A percentile compares a stretch with the other conserved stretches of the same genome.
phyloP scores from a whole-genome alignment of 176 grass and related monocot genomes.

The Aegilops tauschii region DNA sequence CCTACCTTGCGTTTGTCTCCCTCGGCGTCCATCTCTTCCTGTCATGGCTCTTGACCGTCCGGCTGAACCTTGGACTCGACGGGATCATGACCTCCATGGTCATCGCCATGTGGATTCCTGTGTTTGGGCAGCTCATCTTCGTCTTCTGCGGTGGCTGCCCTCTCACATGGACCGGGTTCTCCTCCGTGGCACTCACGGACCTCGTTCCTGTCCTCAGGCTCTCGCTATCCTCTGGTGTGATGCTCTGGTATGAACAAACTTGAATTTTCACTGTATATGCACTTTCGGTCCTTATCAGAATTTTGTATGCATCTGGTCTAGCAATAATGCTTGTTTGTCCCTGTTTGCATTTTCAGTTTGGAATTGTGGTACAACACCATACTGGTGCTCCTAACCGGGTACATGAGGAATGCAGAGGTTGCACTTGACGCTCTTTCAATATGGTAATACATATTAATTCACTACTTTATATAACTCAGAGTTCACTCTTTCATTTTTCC shows the following conservation, averaged over 20 bases:
- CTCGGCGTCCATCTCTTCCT: conserved; percentile 55
- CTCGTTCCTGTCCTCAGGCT: conserved; percentile 60
- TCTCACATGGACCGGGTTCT: conserved; percentile 78
- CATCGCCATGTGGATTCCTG: conserved; percentile 64
- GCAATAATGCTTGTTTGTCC: neutral
- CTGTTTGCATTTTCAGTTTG: conserved; percentile 47
- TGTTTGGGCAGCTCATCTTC: conserved; percentile 53
- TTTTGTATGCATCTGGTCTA: neutral
- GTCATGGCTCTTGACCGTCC: conserved; percentile 41
- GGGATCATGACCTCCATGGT: conserved; percentile 71
- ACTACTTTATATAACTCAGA: neutral
- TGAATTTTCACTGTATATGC: neutral
- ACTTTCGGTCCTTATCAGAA: neutral
- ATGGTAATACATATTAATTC: conserved; percentile 36
- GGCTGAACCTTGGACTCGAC: conserved; percentile 31
- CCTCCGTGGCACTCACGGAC: conserved; percentile 41
- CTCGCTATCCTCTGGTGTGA: conserved; percentile 76
- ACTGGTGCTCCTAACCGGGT: conserved; percentile 82
- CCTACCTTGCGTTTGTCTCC: conserved; percentile 52
- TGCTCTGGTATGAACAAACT: conserved; percentile 73
- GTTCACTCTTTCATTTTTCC: neutral
- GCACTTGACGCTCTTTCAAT: conserved; percentile 93
- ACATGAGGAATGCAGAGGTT: conserved; percentile 77
- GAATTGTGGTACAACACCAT: conserved; percentile 94
- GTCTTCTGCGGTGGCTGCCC: conserved; percentile 75